Percentiles rank a stretch among this genome's conserved stretches.
Evolutionary conservation across 345 rosid species (phyloP).

Genomic region (Cardamine occulta): DNA sequence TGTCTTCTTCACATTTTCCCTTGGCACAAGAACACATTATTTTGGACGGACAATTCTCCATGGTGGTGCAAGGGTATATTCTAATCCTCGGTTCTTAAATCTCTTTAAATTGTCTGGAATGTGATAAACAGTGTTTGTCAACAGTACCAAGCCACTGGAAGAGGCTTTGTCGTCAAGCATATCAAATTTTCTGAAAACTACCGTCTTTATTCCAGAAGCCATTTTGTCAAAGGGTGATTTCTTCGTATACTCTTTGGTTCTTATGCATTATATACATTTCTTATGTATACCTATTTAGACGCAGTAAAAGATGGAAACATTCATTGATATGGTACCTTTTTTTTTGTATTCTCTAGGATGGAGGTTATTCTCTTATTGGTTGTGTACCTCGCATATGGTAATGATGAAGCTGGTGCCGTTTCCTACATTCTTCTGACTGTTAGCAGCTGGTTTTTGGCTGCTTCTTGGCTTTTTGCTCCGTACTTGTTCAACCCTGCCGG

Average conservation of each 20-base stretch:
- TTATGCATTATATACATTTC: conserved; percentile 6
- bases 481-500: conserved; percentile 97
- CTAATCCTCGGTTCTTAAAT: conserved; percentile 18
- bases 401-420: conserved; percentile 71
- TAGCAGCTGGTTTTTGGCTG: conserved; percentile 98
- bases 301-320: conserved; percentile 13
- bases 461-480: conserved; percentile 97
- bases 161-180: conserved; percentile 96
- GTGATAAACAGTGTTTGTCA: conserved; percentile 32
- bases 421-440: conserved; percentile 79
- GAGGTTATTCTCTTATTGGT: conserved; percentile 85
- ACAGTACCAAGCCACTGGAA: conserved; percentile 97
- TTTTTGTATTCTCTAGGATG: conserved; percentile 55
- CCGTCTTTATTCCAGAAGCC: conserved; percentile 95
- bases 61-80: conserved; percentile 91
- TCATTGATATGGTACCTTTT: conserved; percentile 32
- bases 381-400: conserved; percentile 85
- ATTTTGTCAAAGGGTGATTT: conserved; percentile 83
- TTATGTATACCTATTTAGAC: conserved; percentile 14
- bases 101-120: conserved; percentile 15
- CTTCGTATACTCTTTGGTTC: conserved; percentile 41
- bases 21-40: conserved; percentile 95
- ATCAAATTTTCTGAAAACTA: conserved; percentile 91
- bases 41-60: conserved; percentile 97
- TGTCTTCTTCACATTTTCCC: conserved; percentile 97